A percentile compares a stretch with the other conserved stretches of the same genome.
phyloP scores from a whole-genome alignment of 305 asterid genomes.

The Solanum hybrid region DNA sequence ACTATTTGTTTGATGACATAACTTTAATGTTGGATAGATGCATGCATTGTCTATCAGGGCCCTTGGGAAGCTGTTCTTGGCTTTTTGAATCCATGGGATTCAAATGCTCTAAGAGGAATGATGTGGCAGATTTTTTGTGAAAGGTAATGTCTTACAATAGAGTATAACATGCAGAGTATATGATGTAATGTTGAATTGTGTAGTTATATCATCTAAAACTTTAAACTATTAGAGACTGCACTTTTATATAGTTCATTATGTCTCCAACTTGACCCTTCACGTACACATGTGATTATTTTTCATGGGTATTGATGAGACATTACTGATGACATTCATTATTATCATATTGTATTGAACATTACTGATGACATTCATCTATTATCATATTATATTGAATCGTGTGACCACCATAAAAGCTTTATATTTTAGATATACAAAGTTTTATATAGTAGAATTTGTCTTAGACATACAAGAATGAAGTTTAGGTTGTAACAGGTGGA shows the following conservation, averaged over 20 bases:
- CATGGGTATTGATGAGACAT: background rate
- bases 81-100: constrained; percentile 29
- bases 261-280: background rate
- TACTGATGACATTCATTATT: background rate
- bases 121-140: constrained; percentile 28
- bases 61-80: background rate
- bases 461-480: background rate
- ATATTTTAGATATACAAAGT: background rate
- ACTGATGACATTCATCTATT: background rate
- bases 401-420: background rate
- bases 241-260: background rate
- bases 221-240: background rate
- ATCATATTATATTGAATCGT: background rate
- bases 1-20: background rate
- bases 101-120: constrained; percentile 28
- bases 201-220: background rate
- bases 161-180: background rate
- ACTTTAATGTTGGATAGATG: background rate
- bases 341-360: background rate
- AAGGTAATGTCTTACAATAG: constrained; percentile 1
- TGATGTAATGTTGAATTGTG: background rate
- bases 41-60: background rate
- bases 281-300: background rate
- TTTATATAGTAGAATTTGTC: background rate
- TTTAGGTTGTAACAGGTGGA: background rate